Evolutionary conservation across 257 asterid genomes (phyloP), one percentile per base, ranked within the genome.

Genomic region (Echites panduratus): DNA sequence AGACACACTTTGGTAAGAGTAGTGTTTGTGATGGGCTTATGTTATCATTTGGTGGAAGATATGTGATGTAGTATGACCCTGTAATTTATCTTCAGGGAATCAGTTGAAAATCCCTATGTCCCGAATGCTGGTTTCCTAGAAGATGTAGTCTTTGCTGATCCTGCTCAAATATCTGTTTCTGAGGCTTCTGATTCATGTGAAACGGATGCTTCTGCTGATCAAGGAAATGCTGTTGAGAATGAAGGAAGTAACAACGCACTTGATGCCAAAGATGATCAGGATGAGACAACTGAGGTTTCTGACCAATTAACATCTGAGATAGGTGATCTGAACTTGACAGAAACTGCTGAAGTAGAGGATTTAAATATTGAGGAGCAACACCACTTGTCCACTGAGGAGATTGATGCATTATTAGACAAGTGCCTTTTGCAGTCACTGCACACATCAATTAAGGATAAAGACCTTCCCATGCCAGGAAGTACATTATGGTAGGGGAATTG

Each of bases 401-500:
- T 89, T 45, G 97, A 94, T 80, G 75, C 77, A 22, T 84, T 94
- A 66, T 70, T 94, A 77, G 96, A 94, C 81, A 88, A 84, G 83
- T 89, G 97, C 86, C 97, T 91, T 77, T 80, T 94, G 85, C 97
- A 91, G 84, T 96, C 99, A 24, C 76, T 94, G 74, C 90, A 91
- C 76, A 87, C 87, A 62, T 85, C 97, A 5, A 81, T 93, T 71
- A 86, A 87, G 71, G 96, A 89, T 68, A 87, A 85, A 78, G 97
- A 94, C 89, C 95, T 94, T 73, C 99, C 99, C 66, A 84, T 94
- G 76, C 91, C 87, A 52, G 99, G 97, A 79, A 91, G 97, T 75
- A 85, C 87, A 73, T 71, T 94, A 84, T 94, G 99, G 99, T 94
- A 89, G 40, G 80, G 22, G 14, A 3, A 47, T 22, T 14, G 17